These are phyloP conservation scores for Circinella minor DNA, from an alignment of 371 early-diverging fungal species.

Conservation along the genomic window DNA sequence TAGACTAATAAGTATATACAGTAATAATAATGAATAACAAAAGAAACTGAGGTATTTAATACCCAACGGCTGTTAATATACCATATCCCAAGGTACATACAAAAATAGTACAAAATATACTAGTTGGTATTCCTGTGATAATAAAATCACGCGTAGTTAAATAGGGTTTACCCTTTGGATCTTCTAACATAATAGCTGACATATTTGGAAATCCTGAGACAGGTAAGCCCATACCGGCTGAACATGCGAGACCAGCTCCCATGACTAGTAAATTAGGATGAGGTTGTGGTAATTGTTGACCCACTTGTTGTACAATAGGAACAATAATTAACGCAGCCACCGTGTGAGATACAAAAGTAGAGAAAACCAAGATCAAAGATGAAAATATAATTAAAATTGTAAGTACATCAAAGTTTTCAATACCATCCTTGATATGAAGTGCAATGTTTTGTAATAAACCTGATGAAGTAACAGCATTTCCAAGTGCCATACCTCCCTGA, in stretches of 20 bases:
- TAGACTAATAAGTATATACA: too few species aligned
- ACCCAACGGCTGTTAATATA: conserved; percentile 59
- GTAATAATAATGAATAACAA: too few species aligned
- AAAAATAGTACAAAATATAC: conserved; percentile 67
- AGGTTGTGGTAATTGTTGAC: conserved; percentile 72
- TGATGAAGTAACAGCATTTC: conserved; percentile 45
- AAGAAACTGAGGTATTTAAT: conserved; percentile 12
- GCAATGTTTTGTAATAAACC: conserved; percentile 80
- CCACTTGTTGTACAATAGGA: conserved; percentile 82
- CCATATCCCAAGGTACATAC: conserved; percentile 77
- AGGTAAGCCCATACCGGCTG: conserved; percentile 52
- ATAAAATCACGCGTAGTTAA: conserved; percentile 82
- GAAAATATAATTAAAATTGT: conserved; percentile 71
- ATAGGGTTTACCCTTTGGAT: conserved; percentile 86
- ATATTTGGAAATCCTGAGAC: conserved; percentile 78
- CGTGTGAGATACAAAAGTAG: conserved; percentile 96
- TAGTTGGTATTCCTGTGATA: conserved; percentile 76
- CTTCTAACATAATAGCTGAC: conserved; percentile 92
- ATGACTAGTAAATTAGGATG: conserved; percentile 92
- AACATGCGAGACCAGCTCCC: conserved; percentile 58
- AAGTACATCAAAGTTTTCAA: conserved; percentile 67
- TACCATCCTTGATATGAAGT: conserved; percentile 62
- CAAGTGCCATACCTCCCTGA: conserved; percentile 93
- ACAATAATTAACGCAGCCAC: conserved; percentile 88
- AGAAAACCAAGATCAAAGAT: conserved; percentile 72